A percentile compares a stretch with the other conserved stretches of the same genome.
Evolutionary conservation across 352 stramenopile genomes (phyloP).

Genomic region (Labyrinthula sp.): DNA sequence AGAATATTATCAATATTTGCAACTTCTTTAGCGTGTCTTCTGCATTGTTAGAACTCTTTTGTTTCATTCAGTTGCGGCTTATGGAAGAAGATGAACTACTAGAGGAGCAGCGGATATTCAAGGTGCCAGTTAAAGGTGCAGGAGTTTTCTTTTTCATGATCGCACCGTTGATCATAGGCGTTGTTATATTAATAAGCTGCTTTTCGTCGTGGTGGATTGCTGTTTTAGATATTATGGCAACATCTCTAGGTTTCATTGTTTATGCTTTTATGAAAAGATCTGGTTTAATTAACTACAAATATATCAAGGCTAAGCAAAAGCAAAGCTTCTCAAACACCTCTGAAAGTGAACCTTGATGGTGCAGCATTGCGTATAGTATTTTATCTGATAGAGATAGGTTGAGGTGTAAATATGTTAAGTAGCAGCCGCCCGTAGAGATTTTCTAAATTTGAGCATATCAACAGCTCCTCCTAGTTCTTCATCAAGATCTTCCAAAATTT

Average conservation of each 20-base stretch:
- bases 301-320: too few relatives aligned
- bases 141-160: conserved; percentile 39
- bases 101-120: conserved; percentile 48
- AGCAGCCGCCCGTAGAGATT: too few relatives aligned
- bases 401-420: too few relatives aligned
- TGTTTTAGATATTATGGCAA: conserved; percentile 45
- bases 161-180: conserved; percentile 44
- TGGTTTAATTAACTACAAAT: too few relatives aligned
- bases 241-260: conserved; percentile 41
- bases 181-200: conserved; percentile 54
- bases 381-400: too few relatives aligned
- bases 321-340: too few relatives aligned
- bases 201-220: conserved; percentile 26
- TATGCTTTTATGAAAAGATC: conserved; percentile 39
- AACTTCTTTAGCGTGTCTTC: conserved; percentile 52
- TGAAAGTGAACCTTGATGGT: too few relatives aligned
- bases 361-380: too few relatives aligned
- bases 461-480: too few relatives aligned
- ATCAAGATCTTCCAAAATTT: too few relatives aligned
- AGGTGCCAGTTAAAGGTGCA: conserved; percentile 26
- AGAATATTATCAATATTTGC: conserved; percentile 51
- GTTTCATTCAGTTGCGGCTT: conserved; percentile 50
- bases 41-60: conserved; percentile 49
- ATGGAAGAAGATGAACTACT: too few relatives aligned
- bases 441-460: too few relatives aligned